Evolutionary conservation across 257 asterid genomes (phyloP).

Genomic region (Scutellaria galericulata): DNA sequence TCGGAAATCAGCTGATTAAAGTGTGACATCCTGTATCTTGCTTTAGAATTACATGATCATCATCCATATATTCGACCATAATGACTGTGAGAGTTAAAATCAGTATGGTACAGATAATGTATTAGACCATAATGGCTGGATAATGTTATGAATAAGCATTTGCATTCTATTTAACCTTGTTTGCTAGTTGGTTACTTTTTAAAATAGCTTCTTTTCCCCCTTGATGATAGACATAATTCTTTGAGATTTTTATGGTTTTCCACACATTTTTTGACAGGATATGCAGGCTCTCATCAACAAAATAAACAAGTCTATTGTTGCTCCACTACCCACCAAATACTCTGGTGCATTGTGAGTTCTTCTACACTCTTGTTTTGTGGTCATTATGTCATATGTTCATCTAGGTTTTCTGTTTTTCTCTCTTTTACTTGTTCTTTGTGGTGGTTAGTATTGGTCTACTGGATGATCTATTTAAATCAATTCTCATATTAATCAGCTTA

Average conservation of each 20-base stretch:
- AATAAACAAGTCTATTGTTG: constrained; percentile 87
- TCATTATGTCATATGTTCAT: not conserved
- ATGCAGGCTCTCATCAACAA: constrained; percentile 93
- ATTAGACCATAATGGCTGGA: too few species aligned
- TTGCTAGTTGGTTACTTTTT: constrained; percentile 15
- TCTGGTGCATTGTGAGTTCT: constrained; percentile 82
- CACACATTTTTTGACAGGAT: constrained; percentile 57
- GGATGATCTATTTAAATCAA: constrained; percentile 7
- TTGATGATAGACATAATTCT: constrained; percentile 19
- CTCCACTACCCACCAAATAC: constrained; percentile 80
- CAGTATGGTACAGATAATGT: not conserved
- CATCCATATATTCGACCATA: not conserved
- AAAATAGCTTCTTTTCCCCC: constrained; percentile 1
- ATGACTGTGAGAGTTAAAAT: constrained; percentile 11
- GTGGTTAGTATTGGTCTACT: not conserved
- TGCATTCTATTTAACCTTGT: constrained; percentile 6
- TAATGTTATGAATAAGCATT: too few species aligned
- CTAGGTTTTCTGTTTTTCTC: not conserved
- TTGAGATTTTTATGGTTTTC: constrained; percentile 30
- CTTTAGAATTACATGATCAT: constrained; percentile 1
- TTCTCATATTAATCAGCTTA: not conserved
- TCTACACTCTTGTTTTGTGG: not conserved
- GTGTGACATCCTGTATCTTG: not conserved
- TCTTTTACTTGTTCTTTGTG: constrained; percentile 3
- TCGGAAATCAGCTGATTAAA: constrained; percentile 21